Evolutionary conservation across 306 rosid genomes (phyloP), one percentile per base, ranked within the genome.

Genomic region (Luffa aegyptiaca): DNA sequence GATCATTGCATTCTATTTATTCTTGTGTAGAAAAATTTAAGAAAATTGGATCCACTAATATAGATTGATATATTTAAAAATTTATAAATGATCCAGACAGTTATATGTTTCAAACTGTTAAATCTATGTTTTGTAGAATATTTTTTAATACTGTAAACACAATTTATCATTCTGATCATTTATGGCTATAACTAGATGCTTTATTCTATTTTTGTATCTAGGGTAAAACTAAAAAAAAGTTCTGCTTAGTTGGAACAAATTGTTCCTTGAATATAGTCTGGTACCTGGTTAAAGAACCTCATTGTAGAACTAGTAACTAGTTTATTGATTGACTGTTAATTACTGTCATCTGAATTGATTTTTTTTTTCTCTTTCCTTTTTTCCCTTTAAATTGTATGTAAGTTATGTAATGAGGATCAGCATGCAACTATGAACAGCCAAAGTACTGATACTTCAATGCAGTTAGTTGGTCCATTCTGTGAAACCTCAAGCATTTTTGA

Each of bases 401-500:
- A 46, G 11, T 48, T 72, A 6, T 72, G 57, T 5, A 17, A 17
- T 2, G 10, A 83, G 79, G 80, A 72, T 57, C 87, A 83, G 80
- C 77, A 51, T 55, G 81, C 79, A 45, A 56, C 62, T 41, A 26
- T 52, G 76, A 37, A 75, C 74, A 63, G 12, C 74, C 62, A 42
- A 62, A 56, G 75, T 78, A 56, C 68, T 52, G 65, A 80, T 73
- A 71, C 63, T 49, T 73, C 31, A 80, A 72, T 76, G 82, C 62
- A 56, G 69, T 78, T 48, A 74, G 68, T 77, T 81, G 84, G 63
- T 75, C 35, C 57, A n/a, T 66, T 49, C 36, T 35, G 39, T 16
- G 73, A 64, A 46, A 75, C 64, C 64, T 65, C 49, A 18, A 51
- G 66, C 45, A 42, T 64, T 49, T 52, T 44, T 42, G 36, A 26